Evolutionary conservation across 768 basidiomycete genomes (phyloP).

Genomic region (Cystofilobasidium macerans): DNA sequence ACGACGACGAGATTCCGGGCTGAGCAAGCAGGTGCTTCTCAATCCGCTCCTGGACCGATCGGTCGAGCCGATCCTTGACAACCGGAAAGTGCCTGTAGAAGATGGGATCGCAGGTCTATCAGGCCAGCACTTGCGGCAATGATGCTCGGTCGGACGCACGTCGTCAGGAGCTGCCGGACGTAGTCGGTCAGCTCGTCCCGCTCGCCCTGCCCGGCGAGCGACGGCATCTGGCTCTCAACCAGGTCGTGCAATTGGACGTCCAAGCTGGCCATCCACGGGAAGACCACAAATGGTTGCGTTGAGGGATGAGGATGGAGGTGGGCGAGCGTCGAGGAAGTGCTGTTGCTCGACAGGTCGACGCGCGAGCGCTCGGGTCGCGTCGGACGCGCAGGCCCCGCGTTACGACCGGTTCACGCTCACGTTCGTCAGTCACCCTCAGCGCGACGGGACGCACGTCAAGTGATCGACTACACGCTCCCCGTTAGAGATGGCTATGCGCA

Average conservation of each 20-base stretch:
- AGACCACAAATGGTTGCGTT: no score
- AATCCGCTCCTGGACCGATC: conserved; percentile 17
- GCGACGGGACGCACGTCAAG: no score
- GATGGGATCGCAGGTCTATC: neutral
- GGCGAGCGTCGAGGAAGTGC: no score
- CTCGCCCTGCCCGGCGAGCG: neutral
- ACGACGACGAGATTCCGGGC: conserved; percentile 9
- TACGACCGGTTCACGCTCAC: no score
- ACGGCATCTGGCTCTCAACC: neutral
- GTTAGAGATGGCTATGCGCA: no score
- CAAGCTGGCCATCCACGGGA: neutral
- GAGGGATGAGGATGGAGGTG: no score
- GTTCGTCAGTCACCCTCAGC: no score
- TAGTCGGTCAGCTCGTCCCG: neutral
- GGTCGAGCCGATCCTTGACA: neutral
- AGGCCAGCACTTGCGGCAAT: no score
- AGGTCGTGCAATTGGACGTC: neutral
- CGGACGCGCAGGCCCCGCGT: no score
- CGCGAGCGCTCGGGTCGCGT: no score
- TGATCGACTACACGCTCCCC: no score
- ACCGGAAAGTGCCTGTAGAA: neutral
- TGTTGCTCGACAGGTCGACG: no score
- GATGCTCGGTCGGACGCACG: neutral
- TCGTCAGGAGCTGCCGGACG: neutral
- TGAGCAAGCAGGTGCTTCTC: conserved; percentile 10